A percentile compares a stretch with the other conserved stretches of the same genome.
Conservation (phyloP, 371 early-diverging fungal species). For the Modicella reniformis region DNA sequence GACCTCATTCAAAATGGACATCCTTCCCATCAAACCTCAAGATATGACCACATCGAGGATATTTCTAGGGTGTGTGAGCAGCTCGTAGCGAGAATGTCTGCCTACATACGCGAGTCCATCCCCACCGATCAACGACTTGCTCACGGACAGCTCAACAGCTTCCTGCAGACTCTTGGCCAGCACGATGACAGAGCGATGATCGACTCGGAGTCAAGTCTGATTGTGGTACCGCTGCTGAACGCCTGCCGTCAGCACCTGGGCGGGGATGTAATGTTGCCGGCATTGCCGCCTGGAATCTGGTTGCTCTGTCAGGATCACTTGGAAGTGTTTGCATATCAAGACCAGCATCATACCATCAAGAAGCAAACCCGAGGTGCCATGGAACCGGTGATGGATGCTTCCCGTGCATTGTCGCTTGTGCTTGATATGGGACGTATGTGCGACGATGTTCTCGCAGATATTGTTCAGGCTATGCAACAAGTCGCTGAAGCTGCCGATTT, state of each 20-base stretch:
- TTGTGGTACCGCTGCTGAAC: conserved; percentile 13
- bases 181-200: background rate
- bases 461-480: conserved; percentile 13
- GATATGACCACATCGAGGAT: conserved; percentile 12
- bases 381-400: background rate
- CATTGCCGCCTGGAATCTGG: conserved; percentile 17
- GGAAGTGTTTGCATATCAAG: conserved; percentile 8
- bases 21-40: background rate
- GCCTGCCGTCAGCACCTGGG: conserved; percentile 19
- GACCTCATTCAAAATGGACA: background rate
- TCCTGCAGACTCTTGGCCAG: background rate
- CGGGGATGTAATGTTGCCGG: background rate
- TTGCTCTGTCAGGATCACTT: conserved; percentile 21
- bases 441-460: conserved; percentile 26
- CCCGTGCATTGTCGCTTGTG: background rate
- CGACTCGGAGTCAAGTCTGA: conserved; percentile 33
- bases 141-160: background rate
- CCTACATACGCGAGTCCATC: background rate
- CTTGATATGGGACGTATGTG: conserved; percentile 34
- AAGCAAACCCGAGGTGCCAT: background rate
- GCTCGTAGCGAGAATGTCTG: conserved; percentile 9
- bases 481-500: background rate
- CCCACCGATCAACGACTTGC: background rate
- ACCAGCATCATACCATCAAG: background rate
- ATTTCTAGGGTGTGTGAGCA: conserved; percentile 27